phyloP scores from a whole-genome alignment of 441 rosid species.

The Mallotus repandus region DNA sequence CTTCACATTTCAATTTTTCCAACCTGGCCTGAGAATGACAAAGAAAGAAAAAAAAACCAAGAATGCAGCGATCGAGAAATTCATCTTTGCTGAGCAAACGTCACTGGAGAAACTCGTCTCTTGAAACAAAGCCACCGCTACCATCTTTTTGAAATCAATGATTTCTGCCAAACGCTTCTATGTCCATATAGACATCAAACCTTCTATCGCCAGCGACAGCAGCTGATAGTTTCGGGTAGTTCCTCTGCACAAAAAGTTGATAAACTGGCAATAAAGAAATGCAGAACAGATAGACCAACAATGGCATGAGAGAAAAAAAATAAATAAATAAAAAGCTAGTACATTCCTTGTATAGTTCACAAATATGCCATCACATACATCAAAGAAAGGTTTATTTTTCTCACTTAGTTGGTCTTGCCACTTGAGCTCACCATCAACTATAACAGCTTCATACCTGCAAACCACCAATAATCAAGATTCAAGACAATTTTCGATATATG shows the following conservation, averaged over 20 bases:
- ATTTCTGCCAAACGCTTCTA: conserved; percentile 75
- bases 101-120: too few relatives aligned
- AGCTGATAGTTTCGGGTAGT: conserved; percentile 64
- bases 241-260: conserved; percentile 35
- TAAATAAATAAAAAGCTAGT: background rate
- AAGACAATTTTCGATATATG: too few relatives aligned
- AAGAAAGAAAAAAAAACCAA: too few relatives aligned
- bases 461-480: conserved; percentile 6
- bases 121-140: too few relatives aligned
- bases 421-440: conserved; percentile 50
- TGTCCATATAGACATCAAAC: conserved; percentile 83
- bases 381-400: conserved; percentile 78
- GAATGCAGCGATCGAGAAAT: too few relatives aligned
- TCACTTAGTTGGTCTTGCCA: conserved; percentile 73
- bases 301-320: background rate
- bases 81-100: too few relatives aligned
- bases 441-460: conserved; percentile 80
- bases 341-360: conserved; percentile 79
- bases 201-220: conserved; percentile 73
- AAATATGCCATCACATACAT: conserved; percentile 75
- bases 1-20: too few relatives aligned
- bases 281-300: background rate
- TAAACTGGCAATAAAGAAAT: background rate
- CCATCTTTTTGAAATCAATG: too few relatives aligned
- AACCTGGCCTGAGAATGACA: too few relatives aligned